Evolutionary conservation across 202 grass and related monocot genomes (phyloP), one percentile per base, ranked within the genome.

Genomic region (Schoenoplectus tabernaemontani): DNA sequence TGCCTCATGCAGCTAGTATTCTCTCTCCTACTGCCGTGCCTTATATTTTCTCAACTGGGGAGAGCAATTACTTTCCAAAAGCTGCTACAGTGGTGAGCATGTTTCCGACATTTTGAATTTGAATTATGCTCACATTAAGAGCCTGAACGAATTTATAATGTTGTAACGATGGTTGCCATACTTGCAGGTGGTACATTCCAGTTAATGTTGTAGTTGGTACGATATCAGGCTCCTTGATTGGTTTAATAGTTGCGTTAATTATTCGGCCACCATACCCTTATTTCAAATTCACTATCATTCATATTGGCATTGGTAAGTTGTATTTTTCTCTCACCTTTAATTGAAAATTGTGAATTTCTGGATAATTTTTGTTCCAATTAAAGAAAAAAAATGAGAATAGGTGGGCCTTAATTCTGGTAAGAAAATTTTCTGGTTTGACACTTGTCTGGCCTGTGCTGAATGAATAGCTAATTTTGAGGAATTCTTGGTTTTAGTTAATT

Each of bases 111-210:
- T 13, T 81, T 54, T 44, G 23, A 38, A 16, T 65, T 54, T 64
- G 4, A 74, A 64, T 82, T 70, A 15, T 64, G 24, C 28, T 84
- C n/a, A 11, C 1, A 38, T 64, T 16, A 76, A 22, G 16, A 54
- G 37, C n/a, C 28, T 69, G 67, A 38, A 22, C 51, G 12, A 83
- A 75, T 48, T 63, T 36, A 57, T 60, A 72, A 41, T 30, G 23
- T 7, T 58, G 30, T 80, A 59, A 58, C 56, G 24, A 42, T 54
- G 39, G 60, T 16, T 81, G 78, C 24, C 2, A 59, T 85, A 43
- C 84, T 83, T 78, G 61, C 88, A 99, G 96, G 96, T 99, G 96
- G 96, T 99, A 85, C 88, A 96, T 99, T 87, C 96, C 96, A 80
- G 90, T 93, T 82, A 99, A 99, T 89, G 87, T 99, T 76, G 83